Evolutionary conservation across 1,284 basidiomycete genomes (phyloP), one percentile per base, ranked within the genome.

Genomic region (Cutaneotrichosporon spelunceum): DNA sequence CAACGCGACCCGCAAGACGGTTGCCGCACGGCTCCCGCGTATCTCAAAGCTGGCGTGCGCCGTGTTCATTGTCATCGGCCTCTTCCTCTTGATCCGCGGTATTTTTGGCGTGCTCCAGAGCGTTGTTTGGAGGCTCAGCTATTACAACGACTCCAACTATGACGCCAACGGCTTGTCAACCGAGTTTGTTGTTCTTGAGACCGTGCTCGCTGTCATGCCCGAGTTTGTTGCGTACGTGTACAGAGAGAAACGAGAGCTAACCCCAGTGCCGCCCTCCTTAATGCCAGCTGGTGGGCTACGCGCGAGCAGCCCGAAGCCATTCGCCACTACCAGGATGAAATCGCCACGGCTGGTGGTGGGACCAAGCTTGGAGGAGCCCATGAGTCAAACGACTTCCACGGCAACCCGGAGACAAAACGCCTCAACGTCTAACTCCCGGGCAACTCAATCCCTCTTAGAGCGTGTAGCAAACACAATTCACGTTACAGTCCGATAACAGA

Each of bases 21-120:
- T 48, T 52, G 34, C 27, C 9, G 26, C 56, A 8, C 29, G 26
- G 4, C 44, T 29, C n/a, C 45, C 33, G 44, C 45, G 14, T 7
- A 24, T 19, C 11, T 14, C 39, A 21, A 29, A 21, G 54, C 30
- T 21, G 23, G 56, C 24, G 34, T 57, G 50, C 45, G 36, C n/a
- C 27, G 34, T 69, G 4, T 66, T 68, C 27, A 24, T 57, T 23
- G 24, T 62, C 42, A 68, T 68, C 27, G 64, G 63, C 55, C 24
- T 55, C 21, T 66, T 67, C 34, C 65, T 72, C 33, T 39, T 63
- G 53, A 56, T 62, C 27, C 66, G 71, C 23, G 71, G 71, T 48
- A 53, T 71, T 26, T 70, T 72, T 44, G 71, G 71, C 19, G 62
- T 72, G 11, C 68, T 72, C 36, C 69, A 72, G 59, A 59, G 61